Percentiles rank a stretch among this genome's conserved stretches.
phyloP scores from a whole-genome alignment of 2,329 filamentous ascomycete species.

The Nothomitra cinnamomea region DNA sequence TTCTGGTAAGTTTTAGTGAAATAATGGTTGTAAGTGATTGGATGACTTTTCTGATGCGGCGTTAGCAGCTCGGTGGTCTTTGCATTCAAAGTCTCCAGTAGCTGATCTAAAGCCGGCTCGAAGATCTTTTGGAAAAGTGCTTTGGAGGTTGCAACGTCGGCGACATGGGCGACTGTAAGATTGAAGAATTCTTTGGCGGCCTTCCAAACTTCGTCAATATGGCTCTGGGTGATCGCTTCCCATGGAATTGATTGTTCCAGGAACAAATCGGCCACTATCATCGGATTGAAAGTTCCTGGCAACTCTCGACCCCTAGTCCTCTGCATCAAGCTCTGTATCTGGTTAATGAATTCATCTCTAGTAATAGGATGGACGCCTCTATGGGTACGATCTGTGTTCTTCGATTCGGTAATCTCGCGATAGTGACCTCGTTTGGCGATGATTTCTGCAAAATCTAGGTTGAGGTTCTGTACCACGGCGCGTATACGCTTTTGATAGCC shows the following conservation, averaged over 20 bases:
- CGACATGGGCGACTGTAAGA: slow-evolving; percentile 20
- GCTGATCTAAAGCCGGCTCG: slow-evolving; percentile 23
- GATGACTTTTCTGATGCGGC: slow-evolving; percentile 29
- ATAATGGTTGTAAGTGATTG: slow-evolving; percentile 30
- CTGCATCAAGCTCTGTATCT: slow-evolving; percentile 32
- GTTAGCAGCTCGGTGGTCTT: slow-evolving; percentile 30
- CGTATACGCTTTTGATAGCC: slow-evolving; percentile 12
- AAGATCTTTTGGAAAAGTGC: slow-evolving; percentile 23
- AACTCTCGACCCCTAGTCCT: slow-evolving; percentile 15
- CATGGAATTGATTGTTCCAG: slow-evolving; percentile 5
- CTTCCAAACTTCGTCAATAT: slow-evolving; percentile 5
- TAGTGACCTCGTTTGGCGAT: slow-evolving; percentile 19
- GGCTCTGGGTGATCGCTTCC: slow-evolving; percentile 4
- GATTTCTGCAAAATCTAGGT: slow-evolving; percentile 14
- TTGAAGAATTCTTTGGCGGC: slow-evolving; percentile 20
- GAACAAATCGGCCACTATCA: slow-evolving; percentile 4
- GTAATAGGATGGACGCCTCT: slow-evolving; percentile 12
- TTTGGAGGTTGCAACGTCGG: slow-evolving; percentile 24
- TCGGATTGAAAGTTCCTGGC: slow-evolving; percentile 6
- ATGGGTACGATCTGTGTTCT: slow-evolving; percentile 8
- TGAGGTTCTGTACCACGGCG: slow-evolving; percentile 18
- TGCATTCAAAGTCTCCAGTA: slow-evolving; percentile 20
- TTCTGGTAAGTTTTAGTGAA: slow-evolving; percentile 5
- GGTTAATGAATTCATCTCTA: slow-evolving; percentile 23
- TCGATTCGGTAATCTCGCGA: slow-evolving; percentile 18